Base-by-base conservation (phyloP, 2,329 filamentous ascomycete genomes). In the Elsinoe arachidis region DNA sequence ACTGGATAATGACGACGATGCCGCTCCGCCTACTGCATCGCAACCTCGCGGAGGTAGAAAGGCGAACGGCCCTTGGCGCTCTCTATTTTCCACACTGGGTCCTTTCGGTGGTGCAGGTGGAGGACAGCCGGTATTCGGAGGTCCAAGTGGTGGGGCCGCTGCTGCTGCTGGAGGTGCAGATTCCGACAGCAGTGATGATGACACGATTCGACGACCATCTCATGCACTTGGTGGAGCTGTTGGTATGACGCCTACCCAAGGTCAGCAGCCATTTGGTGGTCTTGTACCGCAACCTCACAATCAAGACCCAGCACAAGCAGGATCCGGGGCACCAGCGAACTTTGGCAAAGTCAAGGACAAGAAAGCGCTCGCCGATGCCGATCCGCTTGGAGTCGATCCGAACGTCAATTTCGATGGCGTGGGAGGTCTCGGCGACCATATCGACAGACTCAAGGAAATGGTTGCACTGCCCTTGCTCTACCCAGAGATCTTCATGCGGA, bases 381-480 rank as follows among this genome's bases (percentile, higher is more conserved):
- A 97, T 68, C 93, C 93, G 44, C 80, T 99, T 2, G 93, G 93
- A 9, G 90, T 99, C 34, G 91, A 97, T 68, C 77, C 92, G 67
- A 92, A 84, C 66, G 90, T 99, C 61, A 91, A 91, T 68, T 96
- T 99, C 69, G 92, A 88, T 70, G 89, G 91, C 63, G 91, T 99
- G 57, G 93, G 93, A 67, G 93, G 93, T 39, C 75, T 99, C 44
- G 85, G 95, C 69, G 86, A 89, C 35, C 92, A 97, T 68, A 96
- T 99, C 68, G 90, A 96, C 68, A 90, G 96, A 71, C 79, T 99
- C 61, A 97, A 99, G 72, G 93, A 99, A 74, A 99, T 99, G 93
- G 92, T 99, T 15, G 88, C 92, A 63, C 80, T 99, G 60, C 93
- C 93, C 1, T 76, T 99, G 17, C 80, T 97, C 5, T 99, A 99